Conservation (phyloP, 352 stramenopile genomes). For the Saprolegnia diclina region DNA sequence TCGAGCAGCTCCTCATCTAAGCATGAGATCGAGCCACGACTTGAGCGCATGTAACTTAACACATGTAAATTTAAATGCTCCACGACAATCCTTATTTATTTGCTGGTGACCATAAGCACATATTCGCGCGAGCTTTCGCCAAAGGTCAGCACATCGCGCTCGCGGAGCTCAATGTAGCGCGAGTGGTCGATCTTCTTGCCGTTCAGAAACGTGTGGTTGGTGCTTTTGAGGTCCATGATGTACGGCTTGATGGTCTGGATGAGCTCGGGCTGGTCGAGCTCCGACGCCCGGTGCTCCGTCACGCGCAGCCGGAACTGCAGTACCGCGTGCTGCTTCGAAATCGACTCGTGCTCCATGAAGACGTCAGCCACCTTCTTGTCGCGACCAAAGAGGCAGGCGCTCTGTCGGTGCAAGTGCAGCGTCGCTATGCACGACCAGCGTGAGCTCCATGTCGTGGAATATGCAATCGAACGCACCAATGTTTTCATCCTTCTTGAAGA, state of each 20-base stretch:
- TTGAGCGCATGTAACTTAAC: conserved; percentile 28
- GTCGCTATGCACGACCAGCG: conserved; percentile 63
- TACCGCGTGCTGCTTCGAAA: conserved; percentile 97
- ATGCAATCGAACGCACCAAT: conserved; percentile 44
- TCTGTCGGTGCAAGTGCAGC: conserved; percentile 94
- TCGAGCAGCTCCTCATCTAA: conserved; percentile 99
- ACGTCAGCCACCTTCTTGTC: conserved; percentile 94
- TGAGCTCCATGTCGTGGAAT: conserved; percentile 26
- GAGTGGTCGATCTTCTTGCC: conserved; percentile 88
- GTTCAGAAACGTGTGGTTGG: conserved; percentile 98
- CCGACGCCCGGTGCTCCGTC: conserved; percentile 22
- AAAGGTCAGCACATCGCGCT: conserved; percentile 95
- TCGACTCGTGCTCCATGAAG: conserved; percentile 89
- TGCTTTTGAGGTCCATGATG: conserved; percentile 97
- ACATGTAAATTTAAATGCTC: conserved; percentile 20
- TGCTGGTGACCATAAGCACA: conserved; percentile 83
- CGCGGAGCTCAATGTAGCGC: conserved; percentile 95
- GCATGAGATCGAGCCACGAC: conserved; percentile 18
- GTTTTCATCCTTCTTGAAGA: conserved; percentile 91
- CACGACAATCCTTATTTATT: not conserved
- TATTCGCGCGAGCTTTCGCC: conserved; percentile 97
- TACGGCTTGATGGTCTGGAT: conserved; percentile 87
- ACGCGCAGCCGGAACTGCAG: conserved; percentile 88
- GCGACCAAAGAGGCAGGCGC: conserved; percentile 90
- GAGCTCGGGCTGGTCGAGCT: conserved; percentile 45